phyloP scores from a whole-genome alignment of 345 rosid species.

The Arabis hirsuta region DNA sequence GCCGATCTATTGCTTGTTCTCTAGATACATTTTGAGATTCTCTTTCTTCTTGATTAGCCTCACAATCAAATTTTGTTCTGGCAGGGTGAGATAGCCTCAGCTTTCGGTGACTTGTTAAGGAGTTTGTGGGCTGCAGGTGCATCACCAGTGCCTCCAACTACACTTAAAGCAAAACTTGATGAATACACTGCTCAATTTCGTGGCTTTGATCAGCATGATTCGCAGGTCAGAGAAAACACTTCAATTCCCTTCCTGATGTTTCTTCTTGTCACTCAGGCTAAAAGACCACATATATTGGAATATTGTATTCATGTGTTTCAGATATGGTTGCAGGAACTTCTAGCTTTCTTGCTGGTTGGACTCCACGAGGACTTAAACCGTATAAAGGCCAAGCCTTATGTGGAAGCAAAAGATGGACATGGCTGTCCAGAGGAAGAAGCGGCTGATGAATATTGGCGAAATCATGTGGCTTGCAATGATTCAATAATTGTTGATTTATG shows the following conservation, averaged over 20 bases:
- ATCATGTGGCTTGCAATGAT: conserved; percentile 88
- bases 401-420: conserved; percentile 87
- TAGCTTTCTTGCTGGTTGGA: conserved; percentile 95
- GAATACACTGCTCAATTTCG: conserved; percentile 92
- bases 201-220: conserved; percentile 98
- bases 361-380: conserved; percentile 98
- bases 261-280: conserved; percentile 17
- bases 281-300: conserved; percentile 13
- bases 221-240: conserved; percentile 72
- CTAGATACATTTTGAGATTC: conserved; percentile 11
- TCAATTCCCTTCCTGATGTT: conserved; percentile 33
- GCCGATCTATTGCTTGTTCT: conserved; percentile 40
- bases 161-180: conserved; percentile 92
- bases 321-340: conserved; percentile 68
- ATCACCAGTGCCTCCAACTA: conserved; percentile 76
- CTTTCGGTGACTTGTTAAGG: conserved; percentile 91
- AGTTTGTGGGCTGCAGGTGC: conserved; percentile 96
- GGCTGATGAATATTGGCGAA: conserved; percentile 94
- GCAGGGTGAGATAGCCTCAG: conserved; percentile 95
- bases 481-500: conserved; percentile 88
- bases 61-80: conserved; percentile 35
- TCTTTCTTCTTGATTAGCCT: conserved; percentile 24
- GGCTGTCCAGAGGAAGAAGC: conserved; percentile 81
- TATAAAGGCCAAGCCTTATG: conserved; percentile 85
- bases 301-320: conserved; percentile 39